Evolutionary conservation across 805 yeast species (phyloP).

Genomic region (Nakazawaea siamensis): DNA sequence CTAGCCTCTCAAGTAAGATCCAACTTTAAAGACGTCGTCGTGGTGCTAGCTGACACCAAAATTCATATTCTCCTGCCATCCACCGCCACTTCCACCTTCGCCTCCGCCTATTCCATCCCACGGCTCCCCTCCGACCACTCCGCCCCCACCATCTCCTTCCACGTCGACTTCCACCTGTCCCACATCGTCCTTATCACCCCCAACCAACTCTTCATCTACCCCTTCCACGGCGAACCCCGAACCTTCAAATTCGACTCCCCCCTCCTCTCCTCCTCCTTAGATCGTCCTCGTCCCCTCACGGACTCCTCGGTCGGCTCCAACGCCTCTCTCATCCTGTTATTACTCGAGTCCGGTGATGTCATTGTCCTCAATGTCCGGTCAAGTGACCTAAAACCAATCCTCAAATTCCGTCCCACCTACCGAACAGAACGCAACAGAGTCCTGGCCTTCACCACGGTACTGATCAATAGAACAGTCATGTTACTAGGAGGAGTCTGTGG

Average conservation of each 20-base stretch:
- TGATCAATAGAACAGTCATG: conserved; percentile 20
- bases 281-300: too few species aligned
- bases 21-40: conserved; percentile 19
- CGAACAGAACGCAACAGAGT: background rate
- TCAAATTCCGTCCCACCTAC: background rate
- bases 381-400: conserved; percentile 5
- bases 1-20: conserved; percentile 19
- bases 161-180: background rate
- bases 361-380: conserved; percentile 33
- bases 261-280: too few species aligned
- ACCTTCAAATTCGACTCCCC: too few species aligned
- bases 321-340: conserved; percentile 29
- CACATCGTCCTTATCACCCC: background rate
- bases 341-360: conserved; percentile 31
- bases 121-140: too few species aligned
- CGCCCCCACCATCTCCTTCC: too few species aligned
- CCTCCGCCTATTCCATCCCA: too few species aligned
- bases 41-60: conserved; percentile 9
- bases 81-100: too few species aligned
- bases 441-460: conserved; percentile 11
- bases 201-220: background rate
- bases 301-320: conserved; percentile 28
- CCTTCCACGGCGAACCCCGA: background rate
- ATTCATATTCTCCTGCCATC: too few species aligned
- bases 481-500: conserved; percentile 37